phyloP scores from a whole-genome alignment of 2,329 filamentous ascomycete genomes.

The Cytospora piceicola region DNA sequence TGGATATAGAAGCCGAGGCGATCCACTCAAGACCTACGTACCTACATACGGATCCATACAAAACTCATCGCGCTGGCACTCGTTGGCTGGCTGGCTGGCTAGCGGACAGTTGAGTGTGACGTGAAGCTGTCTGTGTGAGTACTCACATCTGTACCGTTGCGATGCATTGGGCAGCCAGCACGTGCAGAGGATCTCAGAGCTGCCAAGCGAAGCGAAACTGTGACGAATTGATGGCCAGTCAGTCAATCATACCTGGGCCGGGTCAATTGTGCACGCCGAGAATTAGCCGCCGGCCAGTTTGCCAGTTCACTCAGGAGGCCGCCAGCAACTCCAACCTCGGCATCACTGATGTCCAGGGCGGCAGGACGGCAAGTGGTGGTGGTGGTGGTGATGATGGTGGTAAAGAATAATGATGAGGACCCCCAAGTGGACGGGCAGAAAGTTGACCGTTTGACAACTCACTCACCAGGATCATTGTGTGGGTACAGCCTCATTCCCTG shows the following conservation, averaged over 20 bases:
- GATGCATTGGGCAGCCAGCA: conserved; percentile 21
- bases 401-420: neutral
- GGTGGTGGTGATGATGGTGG: neutral
- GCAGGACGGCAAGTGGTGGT: too few relatives aligned
- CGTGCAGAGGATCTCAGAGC: neutral
- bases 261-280: conserved; percentile 5
- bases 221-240: conserved; percentile 12
- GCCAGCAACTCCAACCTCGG: conserved; percentile 13
- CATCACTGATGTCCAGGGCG: conserved; percentile 11
- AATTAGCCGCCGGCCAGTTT: conserved; percentile 25
- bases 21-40: conserved; percentile 7
- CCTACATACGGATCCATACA: neutral
- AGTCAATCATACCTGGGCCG: neutral
- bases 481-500: conserved; percentile 19
- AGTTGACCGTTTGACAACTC: conserved; percentile 10
- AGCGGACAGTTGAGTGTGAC: conserved; percentile 11
- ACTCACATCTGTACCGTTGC: neutral
- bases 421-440: conserved; percentile 6
- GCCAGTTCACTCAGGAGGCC: conserved; percentile 21
- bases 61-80: conserved; percentile 9
- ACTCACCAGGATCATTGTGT: conserved; percentile 12
- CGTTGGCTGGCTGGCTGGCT: conserved; percentile 15
- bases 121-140: neutral
- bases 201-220: conserved; percentile 15
- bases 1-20: conserved; percentile 6